Percentiles rank a stretch among this genome's conserved stretches.
These are phyloP conservation scores for Zasmidium angulare DNA, from an alignment of 2,329 filamentous ascomycete genomes.

Conservation along the genomic window DNA sequence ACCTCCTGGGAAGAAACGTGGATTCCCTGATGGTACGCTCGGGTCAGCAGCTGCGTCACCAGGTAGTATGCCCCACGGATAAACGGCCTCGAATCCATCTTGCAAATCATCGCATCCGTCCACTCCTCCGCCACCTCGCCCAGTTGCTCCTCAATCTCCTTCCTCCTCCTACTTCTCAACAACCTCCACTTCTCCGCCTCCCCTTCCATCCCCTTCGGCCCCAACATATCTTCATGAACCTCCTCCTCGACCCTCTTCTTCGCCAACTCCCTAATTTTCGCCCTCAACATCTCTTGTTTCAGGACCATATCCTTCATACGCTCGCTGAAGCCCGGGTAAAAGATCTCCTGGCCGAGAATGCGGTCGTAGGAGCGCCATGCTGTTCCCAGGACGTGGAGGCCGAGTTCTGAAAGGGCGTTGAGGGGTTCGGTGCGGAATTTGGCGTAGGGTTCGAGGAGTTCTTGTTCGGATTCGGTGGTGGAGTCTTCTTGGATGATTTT, in stretches of 20 bases:
- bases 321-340: slow-evolving; percentile 88
- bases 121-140: slow-evolving; percentile 80
- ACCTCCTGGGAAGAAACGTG: slow-evolving; percentile 96
- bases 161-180: slow-evolving; percentile 13
- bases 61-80: slow-evolving; percentile 92
- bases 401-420: slow-evolving; percentile 89
- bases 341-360: slow-evolving; percentile 87
- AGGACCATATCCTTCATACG: slow-evolving; percentile 81
- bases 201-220: slow-evolving; percentile 50
- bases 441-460: slow-evolving; percentile 77
- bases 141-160: slow-evolving; percentile 68
- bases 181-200: slow-evolving; percentile 60
- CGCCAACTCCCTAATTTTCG: slow-evolving; percentile 74
- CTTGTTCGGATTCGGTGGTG: slow-evolving; percentile 55
- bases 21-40: slow-evolving; percentile 94
- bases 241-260: slow-evolving; percentile 73
- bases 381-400: slow-evolving; percentile 85
- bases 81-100: slow-evolving; percentile 93
- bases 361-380: slow-evolving; percentile 95
- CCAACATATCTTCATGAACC: slow-evolving; percentile 69
- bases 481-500: slow-evolving; percentile 44
- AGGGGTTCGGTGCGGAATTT: slow-evolving; percentile 74
- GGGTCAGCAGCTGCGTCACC: slow-evolving; percentile 79
- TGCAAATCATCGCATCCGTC: slow-evolving; percentile 97
- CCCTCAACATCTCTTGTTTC: slow-evolving; percentile 70